Percentiles rank a stretch among this genome's conserved stretches.
Evolutionary conservation across 768 basidiomycete genomes (phyloP).

Genomic region (Russula ochroleuca): DNA sequence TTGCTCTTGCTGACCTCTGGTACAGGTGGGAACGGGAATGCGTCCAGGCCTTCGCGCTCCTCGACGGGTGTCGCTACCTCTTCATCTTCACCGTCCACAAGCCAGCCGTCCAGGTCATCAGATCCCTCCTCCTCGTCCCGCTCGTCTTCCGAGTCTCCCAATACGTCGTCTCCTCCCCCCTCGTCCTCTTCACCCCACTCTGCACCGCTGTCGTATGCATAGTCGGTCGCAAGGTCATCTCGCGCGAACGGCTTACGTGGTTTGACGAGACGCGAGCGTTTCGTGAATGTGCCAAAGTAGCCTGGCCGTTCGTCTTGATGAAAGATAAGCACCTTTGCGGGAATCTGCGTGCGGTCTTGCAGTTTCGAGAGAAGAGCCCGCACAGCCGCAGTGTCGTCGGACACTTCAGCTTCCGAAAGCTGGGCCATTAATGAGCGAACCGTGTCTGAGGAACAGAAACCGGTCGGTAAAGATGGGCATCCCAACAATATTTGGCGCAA

Average conservation of each 20-base stretch:
- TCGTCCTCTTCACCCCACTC: constrained; percentile 92
- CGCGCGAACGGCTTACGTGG: constrained; percentile 78
- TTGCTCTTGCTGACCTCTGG: constrained; percentile 57
- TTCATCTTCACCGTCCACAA: constrained; percentile 68
- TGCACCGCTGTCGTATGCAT: constrained; percentile 89
- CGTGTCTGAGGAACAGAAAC: constrained; percentile 31
- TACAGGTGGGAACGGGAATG: constrained; percentile 35
- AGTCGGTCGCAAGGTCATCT: constrained; percentile 77
- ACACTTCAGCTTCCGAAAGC: constrained; percentile 73
- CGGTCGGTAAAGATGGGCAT: constrained; percentile 37
- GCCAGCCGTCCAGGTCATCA: constrained; percentile 75
- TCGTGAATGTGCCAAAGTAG: constrained; percentile 93
- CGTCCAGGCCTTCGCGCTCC: constrained; percentile 37
- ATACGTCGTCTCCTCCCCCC: constrained; percentile 72
- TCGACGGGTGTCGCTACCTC: constrained; percentile 43
- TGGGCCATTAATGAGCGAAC: constrained; percentile 53
- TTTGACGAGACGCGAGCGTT: constrained; percentile 69
- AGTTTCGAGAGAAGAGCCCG: constrained; percentile 61
- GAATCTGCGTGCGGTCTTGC: constrained; percentile 54
- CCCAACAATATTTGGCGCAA: not conserved
- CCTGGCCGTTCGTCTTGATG: constrained; percentile 82
- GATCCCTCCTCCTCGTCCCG: constrained; percentile 60
- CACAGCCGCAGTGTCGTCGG: constrained; percentile 65
- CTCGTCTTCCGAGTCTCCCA: constrained; percentile 55
- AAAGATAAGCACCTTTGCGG: constrained; percentile 82